Percentiles rank a stretch among this genome's conserved stretches.
Conservation (phyloP, 176 grass and related monocot genomes). For the Eleusine coracana region DNA sequence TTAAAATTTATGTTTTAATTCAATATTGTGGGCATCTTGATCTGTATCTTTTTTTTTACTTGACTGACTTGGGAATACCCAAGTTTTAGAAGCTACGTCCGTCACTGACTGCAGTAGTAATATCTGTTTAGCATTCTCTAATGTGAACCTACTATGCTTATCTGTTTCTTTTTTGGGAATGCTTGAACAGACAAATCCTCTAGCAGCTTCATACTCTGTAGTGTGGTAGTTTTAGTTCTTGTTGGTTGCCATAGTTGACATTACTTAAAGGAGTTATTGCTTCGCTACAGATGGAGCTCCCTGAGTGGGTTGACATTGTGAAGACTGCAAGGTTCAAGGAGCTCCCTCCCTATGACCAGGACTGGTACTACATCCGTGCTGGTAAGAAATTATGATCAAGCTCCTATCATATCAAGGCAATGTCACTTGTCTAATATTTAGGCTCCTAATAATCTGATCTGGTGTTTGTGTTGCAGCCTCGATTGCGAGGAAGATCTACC, state of each 20-base stretch:
- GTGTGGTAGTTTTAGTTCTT: not conserved
- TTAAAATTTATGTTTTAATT: no score
- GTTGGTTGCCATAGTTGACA: not conserved
- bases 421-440: not conserved
- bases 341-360: slow-evolving; percentile 65
- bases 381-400: slow-evolving; percentile 32
- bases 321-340: slow-evolving; percentile 87
- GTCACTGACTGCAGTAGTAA: not conserved
- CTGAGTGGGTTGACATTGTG: slow-evolving; percentile 82
- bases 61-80: no score
- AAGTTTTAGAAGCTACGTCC: no score
- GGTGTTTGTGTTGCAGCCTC: slow-evolving; percentile 46
- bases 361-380: slow-evolving; percentile 87
- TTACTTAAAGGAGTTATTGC: not conserved
- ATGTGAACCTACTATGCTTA: not conserved
- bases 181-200: not conserved
- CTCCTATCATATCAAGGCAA: not conserved
- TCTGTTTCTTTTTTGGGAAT: not conserved
- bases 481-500: slow-evolving; percentile 78
- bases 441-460: not conserved
- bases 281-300: slow-evolving; percentile 68
- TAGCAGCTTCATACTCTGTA: not conserved
- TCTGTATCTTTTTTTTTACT: no score
- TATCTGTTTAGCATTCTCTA: not conserved
- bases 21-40: no score